Evolutionary conservation across 805 yeast species (phyloP), one percentile per base, ranked within the genome.

Genomic region (Candida loeiensis): DNA sequence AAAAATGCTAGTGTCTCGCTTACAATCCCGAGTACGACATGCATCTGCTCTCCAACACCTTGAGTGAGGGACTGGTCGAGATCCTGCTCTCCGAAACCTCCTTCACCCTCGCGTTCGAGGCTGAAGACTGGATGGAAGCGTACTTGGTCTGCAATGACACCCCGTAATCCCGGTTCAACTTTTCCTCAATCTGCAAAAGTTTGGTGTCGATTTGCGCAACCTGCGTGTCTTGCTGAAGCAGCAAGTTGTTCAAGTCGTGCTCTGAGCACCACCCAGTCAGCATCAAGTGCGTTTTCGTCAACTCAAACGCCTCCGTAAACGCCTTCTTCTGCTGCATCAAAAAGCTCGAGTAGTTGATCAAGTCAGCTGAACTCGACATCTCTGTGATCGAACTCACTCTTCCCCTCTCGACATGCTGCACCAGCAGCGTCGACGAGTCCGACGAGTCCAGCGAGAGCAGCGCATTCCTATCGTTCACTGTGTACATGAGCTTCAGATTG

Each of bases 191-290:
- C 45, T 65, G 63, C 16, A 58, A 40, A 27, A 68, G 50, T 41
- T 61, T 65, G 14, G 66, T 54, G 47, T 68, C 69, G 34, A 68
- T 58, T 50, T 66, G 69, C 38, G 61, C 53, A 37, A 61, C 43
- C 32, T 64, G 59, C n/a, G 61, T 45, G 41, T 62, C 70, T 41
- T 61, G 59, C 47, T 69, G 72, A 18, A 66, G 50, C 39, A 56
- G 58, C 36, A 68, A 51, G 51, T 65, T 67, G 42, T 65, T 59
- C 46, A 68, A 55, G 50, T 69, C 73, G 44, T 65, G 63, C 31
- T 45, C 51, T 2, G 71, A 65, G 46, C 73, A 67, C 74, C 74
- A 69, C 2, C 74, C 74, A 24, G 65, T 58, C 33, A 54, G 56
- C 20, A 44, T 40, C 39, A 69, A 56, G 37, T 64, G 56, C 30